Percentiles rank a stretch among this genome's conserved stretches.
Evolutionary conservation across 805 yeast genomes (phyloP).

Genomic region (Lipomyces spencermartinsiae): DNA sequence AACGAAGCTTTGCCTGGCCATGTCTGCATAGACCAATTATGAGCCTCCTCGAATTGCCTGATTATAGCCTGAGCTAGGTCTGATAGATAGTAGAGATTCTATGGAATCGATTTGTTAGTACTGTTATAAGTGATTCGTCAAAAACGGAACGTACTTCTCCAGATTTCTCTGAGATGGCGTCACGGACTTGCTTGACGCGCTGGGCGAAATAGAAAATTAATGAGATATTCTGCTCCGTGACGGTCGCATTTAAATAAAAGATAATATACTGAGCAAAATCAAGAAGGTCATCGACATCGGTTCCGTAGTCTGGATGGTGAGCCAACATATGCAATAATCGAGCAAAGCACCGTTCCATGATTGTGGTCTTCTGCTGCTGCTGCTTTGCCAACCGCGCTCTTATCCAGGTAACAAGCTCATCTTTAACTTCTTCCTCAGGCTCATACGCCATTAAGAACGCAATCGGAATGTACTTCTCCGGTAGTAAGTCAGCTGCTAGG

Average conservation of each 20-base stretch:
- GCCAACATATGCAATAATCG: conserved; percentile 73
- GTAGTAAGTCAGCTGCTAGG: conserved; percentile 58
- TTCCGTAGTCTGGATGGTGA: conserved; percentile 69
- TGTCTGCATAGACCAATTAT: conserved; percentile 72
- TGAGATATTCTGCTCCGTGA: conserved; percentile 70
- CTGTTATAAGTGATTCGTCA: not conserved
- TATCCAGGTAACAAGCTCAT: conserved; percentile 71
- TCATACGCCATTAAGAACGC: conserved; percentile 80
- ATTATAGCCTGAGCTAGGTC: conserved; percentile 75
- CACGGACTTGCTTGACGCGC: conserved; percentile 78
- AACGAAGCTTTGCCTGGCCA: conserved; percentile 82
- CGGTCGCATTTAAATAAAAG: conserved; percentile 65
- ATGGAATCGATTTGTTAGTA: conserved; percentile 17
- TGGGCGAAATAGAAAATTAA: conserved; percentile 76
- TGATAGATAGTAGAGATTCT: conserved; percentile 65
- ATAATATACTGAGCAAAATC: conserved; percentile 64
- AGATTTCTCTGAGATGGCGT: conserved; percentile 53
- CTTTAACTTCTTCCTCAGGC: conserved; percentile 59
- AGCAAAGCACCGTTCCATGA: conserved; percentile 69
- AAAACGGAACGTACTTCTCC: conserved; percentile 41
- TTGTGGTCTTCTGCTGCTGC: conserved; percentile 40
- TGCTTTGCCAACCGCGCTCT: conserved; percentile 56
- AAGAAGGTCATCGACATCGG: conserved; percentile 42
- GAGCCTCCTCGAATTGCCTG: conserved; percentile 60
- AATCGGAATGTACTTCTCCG: conserved; percentile 70